Evolutionary conservation across 1,139 yeast genomes (phyloP).

Genomic region (Pichia sp.): DNA sequence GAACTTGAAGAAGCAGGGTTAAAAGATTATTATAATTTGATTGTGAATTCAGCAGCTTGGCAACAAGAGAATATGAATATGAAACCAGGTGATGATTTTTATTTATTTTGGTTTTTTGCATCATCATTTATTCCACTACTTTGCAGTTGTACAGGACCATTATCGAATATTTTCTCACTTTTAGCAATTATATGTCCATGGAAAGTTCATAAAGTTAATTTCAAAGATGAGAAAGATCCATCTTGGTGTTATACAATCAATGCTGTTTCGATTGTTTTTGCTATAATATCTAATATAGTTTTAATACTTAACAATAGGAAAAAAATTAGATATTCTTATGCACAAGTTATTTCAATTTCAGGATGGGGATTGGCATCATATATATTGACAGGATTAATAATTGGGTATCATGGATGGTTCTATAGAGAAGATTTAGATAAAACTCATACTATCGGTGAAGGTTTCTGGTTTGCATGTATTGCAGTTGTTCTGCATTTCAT

Average conservation of each 20-base stretch:
- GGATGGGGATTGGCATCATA: conserved; percentile 58
- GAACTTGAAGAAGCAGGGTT: conserved; percentile 13
- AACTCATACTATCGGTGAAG: conserved; percentile 40
- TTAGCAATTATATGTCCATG: conserved; percentile 69
- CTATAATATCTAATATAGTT: conserved; percentile 58
- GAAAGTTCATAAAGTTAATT: conserved; percentile 35
- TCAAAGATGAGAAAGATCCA: conserved; percentile 32
- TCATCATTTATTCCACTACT: conserved; percentile 65
- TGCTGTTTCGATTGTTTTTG: conserved; percentile 53
- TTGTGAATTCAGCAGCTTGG: conserved; percentile 25
- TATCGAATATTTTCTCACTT: conserved; percentile 65
- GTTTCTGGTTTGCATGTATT: conserved; percentile 70
- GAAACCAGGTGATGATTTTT: conserved; percentile 42
- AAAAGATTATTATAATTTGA: conserved; percentile 18
- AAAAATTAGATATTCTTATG: conserved; percentile 44
- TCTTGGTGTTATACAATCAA: conserved; percentile 47
- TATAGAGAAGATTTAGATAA: conserved; percentile 15
- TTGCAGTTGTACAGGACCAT: conserved; percentile 72
- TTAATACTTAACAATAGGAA: conserved; percentile 61
- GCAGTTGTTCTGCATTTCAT: conserved; percentile 53
- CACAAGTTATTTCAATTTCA: conserved; percentile 54
- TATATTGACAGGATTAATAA: conserved; percentile 42
- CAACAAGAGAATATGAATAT: conserved; percentile 25
- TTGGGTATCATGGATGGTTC: conserved; percentile 27
- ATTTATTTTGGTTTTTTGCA: conserved; percentile 51